These are phyloP conservation scores for Cardamine chenopodiifolia DNA, from an alignment of 345 rosid species.

Conservation along the genomic window DNA sequence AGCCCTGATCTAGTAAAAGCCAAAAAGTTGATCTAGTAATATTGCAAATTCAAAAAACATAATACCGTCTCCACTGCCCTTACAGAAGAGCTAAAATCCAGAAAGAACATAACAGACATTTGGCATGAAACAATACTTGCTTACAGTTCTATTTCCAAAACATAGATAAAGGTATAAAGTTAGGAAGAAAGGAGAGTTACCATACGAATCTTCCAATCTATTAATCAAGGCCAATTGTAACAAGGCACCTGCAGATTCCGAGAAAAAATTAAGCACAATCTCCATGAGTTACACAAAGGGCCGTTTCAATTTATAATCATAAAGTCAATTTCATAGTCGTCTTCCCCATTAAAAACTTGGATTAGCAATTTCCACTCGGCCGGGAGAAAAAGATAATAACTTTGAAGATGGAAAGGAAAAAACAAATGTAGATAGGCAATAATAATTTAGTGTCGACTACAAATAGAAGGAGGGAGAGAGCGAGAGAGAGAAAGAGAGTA, in stretches of 20 bases:
- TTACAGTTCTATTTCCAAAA: background rate
- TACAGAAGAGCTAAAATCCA: too few species aligned
- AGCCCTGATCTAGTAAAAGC: background rate
- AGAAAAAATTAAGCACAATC: conserved; percentile 14
- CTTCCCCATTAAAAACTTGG: background rate
- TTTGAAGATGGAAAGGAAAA: conserved; percentile 1
- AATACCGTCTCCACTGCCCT: background rate
- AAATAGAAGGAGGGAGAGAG: conserved; percentile 8
- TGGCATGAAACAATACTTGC: background rate
- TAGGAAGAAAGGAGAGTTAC: conserved; percentile 43
- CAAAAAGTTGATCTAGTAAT: background rate
- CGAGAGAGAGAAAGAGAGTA: conserved; percentile 30
- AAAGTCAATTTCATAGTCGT: conserved; percentile 24
- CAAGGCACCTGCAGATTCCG: conserved; percentile 71
- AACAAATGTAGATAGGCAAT: background rate
- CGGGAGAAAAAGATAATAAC: background rate
- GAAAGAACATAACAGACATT: background rate
- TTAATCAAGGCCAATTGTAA: conserved; percentile 79
- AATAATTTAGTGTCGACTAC: background rate
- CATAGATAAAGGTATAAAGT: background rate
- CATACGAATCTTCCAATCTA: conserved; percentile 73
- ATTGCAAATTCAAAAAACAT: too few species aligned
- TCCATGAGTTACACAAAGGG: conserved; percentile 24
- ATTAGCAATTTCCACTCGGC: conserved; percentile 1
- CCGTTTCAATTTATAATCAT: conserved; percentile 24